Base-by-base conservation (phyloP, 768 basidiomycete genomes). In the Tylopilus rubrobrunneus region DNA sequence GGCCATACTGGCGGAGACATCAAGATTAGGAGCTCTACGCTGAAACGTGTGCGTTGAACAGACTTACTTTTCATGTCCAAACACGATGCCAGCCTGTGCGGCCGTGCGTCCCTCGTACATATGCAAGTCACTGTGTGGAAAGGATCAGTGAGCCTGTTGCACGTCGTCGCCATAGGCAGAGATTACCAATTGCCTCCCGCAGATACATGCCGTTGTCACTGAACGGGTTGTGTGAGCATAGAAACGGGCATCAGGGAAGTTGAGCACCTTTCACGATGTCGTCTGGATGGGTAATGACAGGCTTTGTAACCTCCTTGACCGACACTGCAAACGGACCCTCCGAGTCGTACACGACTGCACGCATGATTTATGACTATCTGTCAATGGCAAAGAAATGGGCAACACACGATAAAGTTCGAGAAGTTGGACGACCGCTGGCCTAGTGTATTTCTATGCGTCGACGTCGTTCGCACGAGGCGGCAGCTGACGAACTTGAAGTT, bases 121-220 rank as follows among this genome's bases (percentile, higher is more conserved):
- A 12, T 34, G 33, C 17, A 14, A 29, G 31, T 34, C 45, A 23
- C 45, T 45, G 45, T n/a, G 10, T 5, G 17, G 19, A 45, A 31
- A 31, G n/a, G 11, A 19, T 17, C 12, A 12, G 31, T 46, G n/a
- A 45, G 28, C 10, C 19, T 3, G 4, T 4, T 17, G 36, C 33
- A 12, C 11, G 12, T 12, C 33, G 33, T 34, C 2, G 11, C 33
- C 11, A 19, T 19, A 19, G 19, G 19, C 19, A 19, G 19, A 19
- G 19, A 31, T 7, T 4, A 14, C 8, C n/a, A 31, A n/a, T 33
- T 28, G 44, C 29, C 45, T 34, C n/a, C 51, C 51, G 14, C 51
- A 56, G 40, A 56, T 48, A 21, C 45, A 48, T 43, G 51, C 47
- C n/a, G 55, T 52, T 25, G 51, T 56, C 21, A 53, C 55, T 53